Evolutionary conservation across 345 rosid genomes (phyloP).

Genomic region (Eucalyptus sp.): DNA sequence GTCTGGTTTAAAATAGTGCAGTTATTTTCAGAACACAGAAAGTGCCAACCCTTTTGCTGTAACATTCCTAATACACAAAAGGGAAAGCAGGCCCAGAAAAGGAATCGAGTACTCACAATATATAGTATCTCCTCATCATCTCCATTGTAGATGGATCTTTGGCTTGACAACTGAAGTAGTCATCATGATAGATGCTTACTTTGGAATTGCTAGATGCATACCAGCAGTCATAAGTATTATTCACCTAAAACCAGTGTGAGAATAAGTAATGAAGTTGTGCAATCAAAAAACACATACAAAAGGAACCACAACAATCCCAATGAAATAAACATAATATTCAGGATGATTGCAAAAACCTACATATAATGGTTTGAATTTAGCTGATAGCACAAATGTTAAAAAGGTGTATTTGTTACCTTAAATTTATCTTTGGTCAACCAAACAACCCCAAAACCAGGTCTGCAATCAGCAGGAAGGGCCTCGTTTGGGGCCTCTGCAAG

Average conservation of each 20-base stretch:
- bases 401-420: conserved; percentile 27
- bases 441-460: conserved; percentile 74
- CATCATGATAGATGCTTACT: conserved; percentile 60
- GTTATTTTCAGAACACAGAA: no score
- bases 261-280: neutral
- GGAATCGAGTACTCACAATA: no score
- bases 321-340: neutral
- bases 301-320: neutral
- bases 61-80: no score
- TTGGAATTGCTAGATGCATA: conserved; percentile 46
- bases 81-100: no score
- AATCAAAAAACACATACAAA: neutral
- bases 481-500: conserved; percentile 83
- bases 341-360: neutral
- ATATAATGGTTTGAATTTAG: neutral
- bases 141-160: conserved; percentile 46
- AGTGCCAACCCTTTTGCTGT: no score
- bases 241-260: conserved; percentile 35
- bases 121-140: neutral
- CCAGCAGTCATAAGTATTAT: conserved; percentile 91
- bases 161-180: conserved; percentile 59
- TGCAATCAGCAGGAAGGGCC: conserved; percentile 80
- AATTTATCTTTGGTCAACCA: conserved; percentile 71
- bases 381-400: neutral
- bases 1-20: no score